Conservation (phyloP, 1,284 basidiomycete species). For the Cryptococcus sp. region DNA sequence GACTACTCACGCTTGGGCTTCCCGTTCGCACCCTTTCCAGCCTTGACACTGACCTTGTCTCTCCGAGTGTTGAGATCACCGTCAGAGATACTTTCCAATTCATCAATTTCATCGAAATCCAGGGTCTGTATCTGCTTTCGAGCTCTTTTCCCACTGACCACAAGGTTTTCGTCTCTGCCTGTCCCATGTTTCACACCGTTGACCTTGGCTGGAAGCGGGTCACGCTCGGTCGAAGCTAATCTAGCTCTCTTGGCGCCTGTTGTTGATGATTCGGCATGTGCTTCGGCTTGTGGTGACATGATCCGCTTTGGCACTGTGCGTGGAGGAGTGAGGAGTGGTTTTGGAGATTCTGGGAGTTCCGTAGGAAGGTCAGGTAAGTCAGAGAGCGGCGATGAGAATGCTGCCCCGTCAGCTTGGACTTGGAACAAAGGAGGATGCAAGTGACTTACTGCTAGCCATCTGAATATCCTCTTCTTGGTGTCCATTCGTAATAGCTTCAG, state of each 20-base stretch:
- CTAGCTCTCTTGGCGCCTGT: background rate
- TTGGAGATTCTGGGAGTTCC: slow-evolving; percentile 2
- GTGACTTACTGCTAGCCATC: background rate
- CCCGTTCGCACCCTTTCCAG: background rate
- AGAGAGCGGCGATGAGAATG: slow-evolving; percentile 20
- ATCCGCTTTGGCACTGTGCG: background rate
- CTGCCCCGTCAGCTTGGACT: slow-evolving; percentile 1
- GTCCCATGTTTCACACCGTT: no score
- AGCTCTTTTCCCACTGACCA: background rate
- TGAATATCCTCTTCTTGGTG: background rate
- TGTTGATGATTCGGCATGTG: slow-evolving; percentile 1
- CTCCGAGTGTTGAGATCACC: background rate
- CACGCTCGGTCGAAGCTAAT: background rate
- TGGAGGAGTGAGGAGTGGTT: background rate
- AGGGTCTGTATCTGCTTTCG: background rate
- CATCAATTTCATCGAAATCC: slow-evolving; percentile 1
- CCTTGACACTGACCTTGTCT: background rate
- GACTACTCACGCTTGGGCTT: background rate
- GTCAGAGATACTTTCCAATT: slow-evolving; percentile 1
- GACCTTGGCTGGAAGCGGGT: no score
- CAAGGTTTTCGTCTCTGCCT: background rate
- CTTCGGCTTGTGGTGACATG: background rate
- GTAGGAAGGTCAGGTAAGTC: slow-evolving; percentile 19
- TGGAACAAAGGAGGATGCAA: background rate
- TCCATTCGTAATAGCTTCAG: background rate